Evolutionary conservation across 2,329 filamentous ascomycete species (phyloP).

Genomic region (Colletotrichum musicola): DNA sequence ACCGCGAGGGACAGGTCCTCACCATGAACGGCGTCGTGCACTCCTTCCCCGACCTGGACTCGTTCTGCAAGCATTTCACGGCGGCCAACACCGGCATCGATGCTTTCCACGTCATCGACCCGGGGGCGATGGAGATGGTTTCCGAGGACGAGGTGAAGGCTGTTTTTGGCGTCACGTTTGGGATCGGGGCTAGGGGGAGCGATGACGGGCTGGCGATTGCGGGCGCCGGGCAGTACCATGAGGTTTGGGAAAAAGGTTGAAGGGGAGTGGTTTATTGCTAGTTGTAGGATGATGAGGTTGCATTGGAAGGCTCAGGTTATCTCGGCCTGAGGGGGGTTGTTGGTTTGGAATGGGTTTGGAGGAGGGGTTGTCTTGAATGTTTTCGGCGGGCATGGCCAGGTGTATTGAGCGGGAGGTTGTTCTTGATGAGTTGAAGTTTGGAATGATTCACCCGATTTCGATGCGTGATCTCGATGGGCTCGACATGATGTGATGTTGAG

Average conservation of each 20-base stretch:
- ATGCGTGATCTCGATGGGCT: no score
- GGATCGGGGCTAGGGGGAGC: conserved; percentile 12
- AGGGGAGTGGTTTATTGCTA: conserved; percentile 34
- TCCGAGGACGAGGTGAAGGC: conserved; percentile 37
- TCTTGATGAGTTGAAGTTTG: no score
- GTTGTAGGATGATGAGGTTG: conserved; percentile 31
- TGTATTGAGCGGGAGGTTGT: not conserved
- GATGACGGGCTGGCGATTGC: conserved; percentile 8
- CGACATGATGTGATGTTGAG: no score
- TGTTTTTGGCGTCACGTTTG: conserved; percentile 26
- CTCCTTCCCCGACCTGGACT: conserved; percentile 16
- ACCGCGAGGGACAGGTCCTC: conserved; percentile 6
- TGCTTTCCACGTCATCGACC: conserved; percentile 22
- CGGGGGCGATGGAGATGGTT: conserved; percentile 27
- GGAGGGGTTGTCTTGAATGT: not conserved
- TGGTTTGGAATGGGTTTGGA: no score
- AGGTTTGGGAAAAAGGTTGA: conserved; percentile 33
- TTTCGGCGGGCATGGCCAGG: not conserved
- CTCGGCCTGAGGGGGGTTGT: not conserved
- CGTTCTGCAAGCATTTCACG: conserved; percentile 24
- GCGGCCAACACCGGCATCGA: conserved; percentile 2
- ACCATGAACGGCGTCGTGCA: conserved; percentile 1
- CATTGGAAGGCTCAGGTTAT: conserved; percentile 26
- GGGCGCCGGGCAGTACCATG: conserved; percentile 35
- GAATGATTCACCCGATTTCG: no score